These are phyloP conservation scores for Colletotrichum camelliae DNA, from an alignment of 2,329 filamentous ascomycete genomes.

Conservation along the genomic window DNA sequence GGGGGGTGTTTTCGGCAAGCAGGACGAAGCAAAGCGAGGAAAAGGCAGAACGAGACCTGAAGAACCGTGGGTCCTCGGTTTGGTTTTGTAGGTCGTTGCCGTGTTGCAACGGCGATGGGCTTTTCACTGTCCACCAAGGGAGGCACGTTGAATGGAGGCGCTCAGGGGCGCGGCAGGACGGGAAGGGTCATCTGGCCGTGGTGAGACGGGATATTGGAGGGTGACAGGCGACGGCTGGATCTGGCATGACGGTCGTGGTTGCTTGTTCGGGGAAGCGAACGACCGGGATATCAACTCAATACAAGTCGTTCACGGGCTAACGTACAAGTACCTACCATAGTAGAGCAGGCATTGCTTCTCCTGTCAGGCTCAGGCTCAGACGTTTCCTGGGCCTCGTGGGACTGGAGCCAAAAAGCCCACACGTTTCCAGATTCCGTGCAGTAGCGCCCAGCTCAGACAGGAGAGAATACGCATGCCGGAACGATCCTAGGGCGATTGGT, in stretches of 20 bases:
- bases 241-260: neutral
- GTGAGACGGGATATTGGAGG: neutral
- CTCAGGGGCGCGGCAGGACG: neutral
- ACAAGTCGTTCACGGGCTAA: neutral
- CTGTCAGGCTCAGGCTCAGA: neutral
- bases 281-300: neutral
- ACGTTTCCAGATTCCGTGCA: neutral
- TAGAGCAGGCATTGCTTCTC: neutral
- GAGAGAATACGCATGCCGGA: neutral
- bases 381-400: neutral
- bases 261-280: neutral
- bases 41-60: neutral
- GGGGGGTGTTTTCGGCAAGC: neutral
- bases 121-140: neutral
- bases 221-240: neutral
- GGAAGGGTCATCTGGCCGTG: neutral
- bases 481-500: neutral
- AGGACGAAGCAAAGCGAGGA: neutral
- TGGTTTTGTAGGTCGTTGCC: neutral
- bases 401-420: neutral
- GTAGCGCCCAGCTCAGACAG: neutral
- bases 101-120: neutral
- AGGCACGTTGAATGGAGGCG: neutral
- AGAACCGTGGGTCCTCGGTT: neutral
- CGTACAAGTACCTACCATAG: neutral